A percentile compares a stretch with the other conserved stretches of the same genome.
Conservation (phyloP, 2,329 filamentous ascomycete genomes). For the Chrysoporthe puriensis region DNA sequence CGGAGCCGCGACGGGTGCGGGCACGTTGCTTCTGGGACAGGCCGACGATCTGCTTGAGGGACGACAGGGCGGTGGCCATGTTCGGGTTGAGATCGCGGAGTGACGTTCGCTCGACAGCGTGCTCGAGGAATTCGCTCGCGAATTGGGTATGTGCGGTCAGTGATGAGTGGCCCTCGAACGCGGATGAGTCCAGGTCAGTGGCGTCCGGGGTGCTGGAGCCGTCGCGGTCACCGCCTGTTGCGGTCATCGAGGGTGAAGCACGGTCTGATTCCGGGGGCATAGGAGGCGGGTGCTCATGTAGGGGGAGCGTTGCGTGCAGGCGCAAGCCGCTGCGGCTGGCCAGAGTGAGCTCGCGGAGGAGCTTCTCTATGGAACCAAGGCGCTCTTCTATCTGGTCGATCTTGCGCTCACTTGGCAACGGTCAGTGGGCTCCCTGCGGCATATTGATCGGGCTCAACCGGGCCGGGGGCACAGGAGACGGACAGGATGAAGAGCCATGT, state of each 20-base stretch:
- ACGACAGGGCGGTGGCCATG: conserved; percentile 56
- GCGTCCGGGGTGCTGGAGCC: conserved; percentile 28
- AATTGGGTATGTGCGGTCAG: conserved; percentile 56
- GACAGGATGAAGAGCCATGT: conserved; percentile 8
- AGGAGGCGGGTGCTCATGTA: conserved; percentile 18
- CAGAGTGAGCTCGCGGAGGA: conserved; percentile 46
- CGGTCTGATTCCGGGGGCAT: background rate
- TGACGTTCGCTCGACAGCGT: conserved; percentile 53
- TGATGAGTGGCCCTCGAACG: conserved; percentile 53
- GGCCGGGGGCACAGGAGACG: background rate
- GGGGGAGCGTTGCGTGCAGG: conserved; percentile 15
- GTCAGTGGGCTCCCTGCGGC: conserved; percentile 12
- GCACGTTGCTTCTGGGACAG: conserved; percentile 36
- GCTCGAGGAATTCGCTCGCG: conserved; percentile 57
- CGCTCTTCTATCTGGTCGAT: conserved; percentile 53
- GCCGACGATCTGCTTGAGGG: conserved; percentile 55
- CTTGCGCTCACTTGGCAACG: conserved; percentile 51
- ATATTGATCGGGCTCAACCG: background rate
- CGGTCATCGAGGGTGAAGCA: conserved; percentile 6
- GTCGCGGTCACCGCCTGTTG: conserved; percentile 36
- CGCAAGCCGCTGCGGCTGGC: conserved; percentile 34
- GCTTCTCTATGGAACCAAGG: conserved; percentile 49
- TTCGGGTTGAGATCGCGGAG: conserved; percentile 51
- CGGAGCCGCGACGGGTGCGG: conserved; percentile 7
- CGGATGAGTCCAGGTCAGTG: conserved; percentile 42